Percentiles rank a stretch among this genome's conserved stretches.
Evolutionary conservation across 306 rosid species (phyloP).

Genomic region (Benincasa hispida): DNA sequence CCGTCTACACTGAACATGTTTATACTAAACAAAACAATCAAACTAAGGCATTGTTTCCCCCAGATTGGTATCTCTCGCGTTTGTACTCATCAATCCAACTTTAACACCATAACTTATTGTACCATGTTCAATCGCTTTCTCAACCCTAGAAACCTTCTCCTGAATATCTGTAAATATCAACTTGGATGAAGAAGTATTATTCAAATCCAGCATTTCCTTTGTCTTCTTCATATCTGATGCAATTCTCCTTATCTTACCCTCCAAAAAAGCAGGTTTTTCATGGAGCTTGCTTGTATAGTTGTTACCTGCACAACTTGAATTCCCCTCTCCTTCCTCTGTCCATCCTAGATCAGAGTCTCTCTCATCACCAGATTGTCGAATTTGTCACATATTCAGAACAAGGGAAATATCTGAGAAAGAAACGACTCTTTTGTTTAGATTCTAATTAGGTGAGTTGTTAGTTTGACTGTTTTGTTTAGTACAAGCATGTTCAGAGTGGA

Average conservation of each 20-base stretch:
- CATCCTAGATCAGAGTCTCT: too few species aligned
- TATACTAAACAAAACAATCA: too few species aligned
- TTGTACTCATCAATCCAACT: constrained; percentile 8
- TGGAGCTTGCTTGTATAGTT: constrained; percentile 72
- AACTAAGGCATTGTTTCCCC: too few species aligned
- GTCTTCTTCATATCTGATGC: constrained; percentile 92
- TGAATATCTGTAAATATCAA: constrained; percentile 75
- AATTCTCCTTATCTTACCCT: constrained; percentile 89
- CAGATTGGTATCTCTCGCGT: constrained; percentile 4
- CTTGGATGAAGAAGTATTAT: constrained; percentile 65
- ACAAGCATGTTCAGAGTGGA: too few species aligned
- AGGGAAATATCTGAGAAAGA: too few species aligned
- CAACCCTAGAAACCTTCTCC: constrained; percentile 74
- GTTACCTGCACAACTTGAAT: constrained; percentile 1
- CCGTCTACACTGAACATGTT: too few species aligned
- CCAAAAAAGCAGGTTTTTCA: constrained; percentile 86
- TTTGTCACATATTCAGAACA: too few species aligned
- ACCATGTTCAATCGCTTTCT: constrained; percentile 57
- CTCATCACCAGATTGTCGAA: too few species aligned
- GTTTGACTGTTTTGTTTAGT: too few species aligned
- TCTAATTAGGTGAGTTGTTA: too few species aligned
- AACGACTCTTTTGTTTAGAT: too few species aligned
- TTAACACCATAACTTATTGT: constrained; percentile 22
- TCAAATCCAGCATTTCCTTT: constrained; percentile 80
- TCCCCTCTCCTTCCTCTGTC: constrained; percentile 18